Evolutionary conservation across 192 early-diverging fungal genomes (phyloP), one percentile per base, ranked within the genome.

Genomic region (Backusella westeae): DNA sequence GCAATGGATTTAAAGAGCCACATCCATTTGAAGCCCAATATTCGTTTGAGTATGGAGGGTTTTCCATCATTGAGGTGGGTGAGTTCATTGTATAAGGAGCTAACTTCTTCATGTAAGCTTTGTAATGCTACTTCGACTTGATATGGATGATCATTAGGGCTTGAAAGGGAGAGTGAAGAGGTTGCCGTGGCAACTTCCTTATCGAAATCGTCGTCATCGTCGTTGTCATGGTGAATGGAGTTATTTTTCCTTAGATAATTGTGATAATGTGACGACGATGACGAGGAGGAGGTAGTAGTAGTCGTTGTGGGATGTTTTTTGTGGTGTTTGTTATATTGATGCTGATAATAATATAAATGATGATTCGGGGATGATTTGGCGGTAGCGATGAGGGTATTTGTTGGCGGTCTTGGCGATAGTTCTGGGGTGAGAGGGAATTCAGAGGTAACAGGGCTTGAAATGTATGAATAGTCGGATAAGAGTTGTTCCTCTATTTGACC

Each of bases 401-500:
- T 63, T 29, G n/a, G 23, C 26, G 56, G 44, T 71, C 56, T 67
- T 29, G 77, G 77, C 1, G 77, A 78, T 46, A 73, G 29, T 9
- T 72, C 77, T 17, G 77, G 77, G 19, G 77, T 78, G 0, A 73
- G 29, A 29, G 77, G 77, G 34, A 72, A 78, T 56, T 78, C 77
- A 1, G 36, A 41, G 15, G 39, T 46, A 46, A 71, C 39, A 7
- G 70, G 70, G 19, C 70, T 71, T 23, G 70, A 71, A 2, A 49
- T 32, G 19, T 71, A 71, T 14, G 70, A 71, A 19, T n/a, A n/a
- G 6, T 35, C n/a, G 21, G 68, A 69, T 41, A 36, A 36, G 34
- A 39, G 68, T 49, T 71, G 70, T 44, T 71, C 70, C 70, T 71
- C 70, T 26, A 71, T 71, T 26, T 71, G 39, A 0, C 70, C 70